phyloP scores from a whole-genome alignment of 305 asterid genomes.

The Fraxinus nigra region DNA sequence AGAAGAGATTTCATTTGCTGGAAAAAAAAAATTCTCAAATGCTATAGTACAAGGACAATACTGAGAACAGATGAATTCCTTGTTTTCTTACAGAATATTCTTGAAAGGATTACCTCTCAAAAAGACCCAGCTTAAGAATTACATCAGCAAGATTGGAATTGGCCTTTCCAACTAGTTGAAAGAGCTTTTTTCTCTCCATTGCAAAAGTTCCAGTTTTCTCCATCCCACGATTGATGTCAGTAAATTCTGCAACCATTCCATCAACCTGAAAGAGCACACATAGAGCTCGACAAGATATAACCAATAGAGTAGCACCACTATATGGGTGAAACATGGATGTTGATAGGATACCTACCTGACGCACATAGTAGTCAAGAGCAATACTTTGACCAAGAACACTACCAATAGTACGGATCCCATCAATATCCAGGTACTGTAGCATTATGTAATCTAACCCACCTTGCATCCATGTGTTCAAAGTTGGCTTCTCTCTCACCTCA shows the following conservation, averaged over 20 bases:
- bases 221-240: neutral
- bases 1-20: neutral
- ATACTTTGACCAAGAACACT: constrained; percentile 98
- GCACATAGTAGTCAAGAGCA: constrained; percentile 94
- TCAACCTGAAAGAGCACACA: constrained; percentile 53
- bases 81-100: neutral
- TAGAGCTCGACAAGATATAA: neutral
- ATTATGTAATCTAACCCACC: constrained; percentile 88
- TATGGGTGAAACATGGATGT: constrained; percentile 8
- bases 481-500: constrained; percentile 74
- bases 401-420: constrained; percentile 91
- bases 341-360: constrained; percentile 58
- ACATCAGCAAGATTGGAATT: constrained; percentile 4
- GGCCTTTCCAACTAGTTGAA: neutral
- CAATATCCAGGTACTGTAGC: constrained; percentile 69
- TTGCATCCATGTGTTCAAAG: constrained; percentile 80
- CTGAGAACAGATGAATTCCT: neutral
- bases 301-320: constrained; percentile 5
- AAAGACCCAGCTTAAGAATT: neutral
- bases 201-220: neutral
- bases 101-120: neutral
- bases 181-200: neutral
- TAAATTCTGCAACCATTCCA: neutral
- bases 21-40: neutral
- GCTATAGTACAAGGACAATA: neutral